Evolutionary conservation across 2,329 filamentous ascomycete genomes (phyloP).

Genomic region (Bipolaris oryzae): DNA sequence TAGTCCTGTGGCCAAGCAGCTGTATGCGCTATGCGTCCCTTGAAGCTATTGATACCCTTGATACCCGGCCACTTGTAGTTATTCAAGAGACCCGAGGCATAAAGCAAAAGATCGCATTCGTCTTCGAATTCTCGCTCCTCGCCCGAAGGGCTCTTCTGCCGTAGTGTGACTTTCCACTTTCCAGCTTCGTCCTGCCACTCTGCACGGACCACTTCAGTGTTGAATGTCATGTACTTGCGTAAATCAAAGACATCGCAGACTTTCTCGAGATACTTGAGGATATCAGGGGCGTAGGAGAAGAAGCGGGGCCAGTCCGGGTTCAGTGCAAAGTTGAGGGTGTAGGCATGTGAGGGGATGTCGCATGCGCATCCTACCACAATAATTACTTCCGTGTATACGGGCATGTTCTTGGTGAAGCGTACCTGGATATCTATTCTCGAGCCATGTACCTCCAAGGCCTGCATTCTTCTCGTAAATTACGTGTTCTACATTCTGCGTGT

Average conservation of each 20-base stretch:
- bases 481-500: constrained; percentile 52
- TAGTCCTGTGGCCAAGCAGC: constrained; percentile 56
- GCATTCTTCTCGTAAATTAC: constrained; percentile 57
- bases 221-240: constrained; percentile 60
- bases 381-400: not conserved
- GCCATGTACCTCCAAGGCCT: constrained; percentile 54
- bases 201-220: constrained; percentile 54
- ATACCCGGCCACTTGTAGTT: constrained; percentile 49
- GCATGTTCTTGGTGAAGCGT: not conserved
- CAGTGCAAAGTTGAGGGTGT: constrained; percentile 53
- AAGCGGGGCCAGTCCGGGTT: constrained; percentile 57
- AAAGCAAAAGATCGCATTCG: constrained; percentile 52
- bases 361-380: constrained; percentile 46
- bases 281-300: constrained; percentile 55
- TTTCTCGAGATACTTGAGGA: constrained; percentile 57
- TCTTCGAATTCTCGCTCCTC: constrained; percentile 51
- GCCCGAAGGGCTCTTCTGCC: constrained; percentile 47
- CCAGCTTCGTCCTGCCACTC: constrained; percentile 58
- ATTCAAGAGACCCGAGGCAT: constrained; percentile 54
- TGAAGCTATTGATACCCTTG: constrained; percentile 54
- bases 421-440: constrained; percentile 52
- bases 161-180: constrained; percentile 58
- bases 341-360: constrained; percentile 55
- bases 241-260: constrained; percentile 57
- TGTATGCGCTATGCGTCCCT: constrained; percentile 52